A percentile compares a stretch with the other conserved stretches of the same genome.
Conservation (phyloP, 768 basidiomycete genomes). For the Psilocybe azurescens region DNA sequence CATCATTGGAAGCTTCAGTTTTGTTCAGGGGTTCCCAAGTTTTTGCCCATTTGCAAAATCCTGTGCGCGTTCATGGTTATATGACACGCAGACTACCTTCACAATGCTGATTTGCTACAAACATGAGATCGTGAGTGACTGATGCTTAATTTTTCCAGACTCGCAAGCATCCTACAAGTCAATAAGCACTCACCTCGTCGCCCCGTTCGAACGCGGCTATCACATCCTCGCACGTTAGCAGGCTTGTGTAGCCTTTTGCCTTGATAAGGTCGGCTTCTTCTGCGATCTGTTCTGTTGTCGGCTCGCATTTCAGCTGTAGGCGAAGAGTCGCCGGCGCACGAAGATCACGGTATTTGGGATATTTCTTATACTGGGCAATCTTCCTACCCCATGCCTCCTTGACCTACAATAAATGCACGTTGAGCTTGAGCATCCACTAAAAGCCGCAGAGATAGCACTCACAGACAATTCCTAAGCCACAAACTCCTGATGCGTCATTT, state of each 20-base stretch:
- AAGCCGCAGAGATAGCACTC: not conserved
- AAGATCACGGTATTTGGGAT: conserved; percentile 6
- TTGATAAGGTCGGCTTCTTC: conserved; percentile 7
- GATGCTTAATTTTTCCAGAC: not conserved
- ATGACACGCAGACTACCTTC: conserved; percentile 9
- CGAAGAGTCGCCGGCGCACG: conserved; percentile 17
- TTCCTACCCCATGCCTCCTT: conserved; percentile 14
- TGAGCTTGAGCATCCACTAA: not conserved
- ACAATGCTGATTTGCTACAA: conserved; percentile 11
- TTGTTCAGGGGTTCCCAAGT: not conserved
- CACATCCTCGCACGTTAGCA: conserved; percentile 9
- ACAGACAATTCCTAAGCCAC: conserved; percentile 4
- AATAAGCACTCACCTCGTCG: conserved; percentile 13
- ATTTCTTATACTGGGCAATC: conserved; percentile 9
- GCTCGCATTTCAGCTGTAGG: not conserved
- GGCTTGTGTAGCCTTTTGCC: conserved; percentile 1
- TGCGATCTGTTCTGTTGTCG: conserved; percentile 7
- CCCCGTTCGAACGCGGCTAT: conserved; percentile 18
- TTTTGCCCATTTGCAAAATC: not conserved
- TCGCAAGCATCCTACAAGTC: not conserved
- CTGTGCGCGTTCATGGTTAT: conserved; percentile 5
- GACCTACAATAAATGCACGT: not conserved
- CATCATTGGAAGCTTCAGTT: not conserved
- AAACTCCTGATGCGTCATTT: conserved; percentile 19
- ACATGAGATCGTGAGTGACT: too few relatives aligned